Base-by-base conservation (phyloP, 306 rosid genomes). In the Vigna hirtella region DNA sequence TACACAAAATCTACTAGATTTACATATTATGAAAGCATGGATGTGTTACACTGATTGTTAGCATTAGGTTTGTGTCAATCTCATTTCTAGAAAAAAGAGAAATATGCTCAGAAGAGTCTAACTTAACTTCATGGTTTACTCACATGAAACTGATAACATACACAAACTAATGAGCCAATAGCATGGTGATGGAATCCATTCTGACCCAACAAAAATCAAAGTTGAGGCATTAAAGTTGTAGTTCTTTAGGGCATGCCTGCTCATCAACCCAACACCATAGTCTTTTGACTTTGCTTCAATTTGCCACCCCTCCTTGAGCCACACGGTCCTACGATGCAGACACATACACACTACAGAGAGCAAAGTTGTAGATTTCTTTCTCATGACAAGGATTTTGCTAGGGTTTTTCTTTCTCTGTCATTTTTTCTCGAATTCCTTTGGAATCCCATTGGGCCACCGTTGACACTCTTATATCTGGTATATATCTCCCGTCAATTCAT, bases 241-340 rank as follows among this genome's bases (percentile, higher is more conserved):
- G 81, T 58, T 63, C 82, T 84, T 85, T 63, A 69, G 80, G 84
- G 77, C 86, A 76, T 83, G 81, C 85, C 56, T 64, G 67, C 64
- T 67, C 74, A 77, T 71, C 52, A 59, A 58, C 8, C 67, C 81
- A 79, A 67, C 79, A 74, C 79, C 47, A 61, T 42, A 75, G 62
- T 79, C 74, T 52, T 26, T 26, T 52, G 73, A 57, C 56, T 59
- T 42, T 72, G 85, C 65, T 74, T 51, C 50, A 49, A 11, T 73
- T 77, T 82, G 85, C 66, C 52, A 65, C 81, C 47, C 51, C 66
- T 77, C 70, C 65, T 74, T 47, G 83, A 72, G 81, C 81, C 79
- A 77, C 82, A 53, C 28, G 84, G 87, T 77, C 87, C 72, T 66
- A 2, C 38, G 84, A 70, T 55, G 70, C 42, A 73, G 85, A 85